Evolutionary conservation across 179 eudicot genomes (phyloP).

Genomic region (Silene vulgaris): DNA sequence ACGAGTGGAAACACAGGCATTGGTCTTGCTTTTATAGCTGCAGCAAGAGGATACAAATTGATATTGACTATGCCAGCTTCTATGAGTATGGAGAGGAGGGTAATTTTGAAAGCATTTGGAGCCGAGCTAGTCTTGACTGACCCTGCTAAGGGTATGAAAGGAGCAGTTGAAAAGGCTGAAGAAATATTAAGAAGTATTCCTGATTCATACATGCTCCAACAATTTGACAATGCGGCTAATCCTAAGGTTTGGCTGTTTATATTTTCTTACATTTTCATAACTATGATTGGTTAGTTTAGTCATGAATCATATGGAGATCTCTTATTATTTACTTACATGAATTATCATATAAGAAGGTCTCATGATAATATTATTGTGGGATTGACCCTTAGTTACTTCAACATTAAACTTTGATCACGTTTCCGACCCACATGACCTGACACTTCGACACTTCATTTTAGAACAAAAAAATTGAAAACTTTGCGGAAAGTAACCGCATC

Average conservation of each 20-base stretch:
- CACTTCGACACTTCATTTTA: no score
- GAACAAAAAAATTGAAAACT: no score
- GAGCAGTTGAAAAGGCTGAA: constrained; percentile 87
- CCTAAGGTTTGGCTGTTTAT: constrained; percentile 58
- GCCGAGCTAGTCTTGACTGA: constrained; percentile 90
- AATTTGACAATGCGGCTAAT: constrained; percentile 94
- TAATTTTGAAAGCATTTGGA: constrained; percentile 90
- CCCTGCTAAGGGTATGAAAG: constrained; percentile 86
- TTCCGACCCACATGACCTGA: no score
- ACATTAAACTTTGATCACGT: no score
- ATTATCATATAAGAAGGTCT: not conserved
- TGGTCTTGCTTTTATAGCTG: constrained; percentile 93
- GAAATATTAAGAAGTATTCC: constrained; percentile 70
- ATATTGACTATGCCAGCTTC: constrained; percentile 90
- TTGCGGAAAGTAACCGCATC: no score
- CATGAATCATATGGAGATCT: not conserved
- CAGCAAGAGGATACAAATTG: constrained; percentile 86
- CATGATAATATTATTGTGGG: not conserved
- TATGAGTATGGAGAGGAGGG: constrained; percentile 93
- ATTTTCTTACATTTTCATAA: not conserved
- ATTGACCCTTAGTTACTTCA: not conserved
- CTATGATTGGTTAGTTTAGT: not conserved
- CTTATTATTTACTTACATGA: not conserved
- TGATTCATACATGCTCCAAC: constrained; percentile 85
- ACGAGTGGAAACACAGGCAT: constrained; percentile 99